A percentile compares a stretch with the other conserved stretches of the same genome.
These are phyloP conservation scores for Macrolepiota albuminosa DNA, from an alignment of 768 basidiomycete species.

Conservation along the genomic window DNA sequence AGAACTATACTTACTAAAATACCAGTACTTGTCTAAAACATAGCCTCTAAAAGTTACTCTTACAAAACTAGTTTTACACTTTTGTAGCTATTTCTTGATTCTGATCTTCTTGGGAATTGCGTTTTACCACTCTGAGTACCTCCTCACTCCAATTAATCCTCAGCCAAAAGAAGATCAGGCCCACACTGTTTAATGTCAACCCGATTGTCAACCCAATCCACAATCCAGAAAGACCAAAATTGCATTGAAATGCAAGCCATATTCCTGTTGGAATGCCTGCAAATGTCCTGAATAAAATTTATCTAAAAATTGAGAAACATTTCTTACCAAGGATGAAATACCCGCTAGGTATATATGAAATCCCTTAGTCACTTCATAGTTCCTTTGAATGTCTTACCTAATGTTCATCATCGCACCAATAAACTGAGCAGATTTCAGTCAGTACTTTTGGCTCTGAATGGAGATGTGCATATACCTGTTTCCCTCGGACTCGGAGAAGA, in stretches of 20 bases:
- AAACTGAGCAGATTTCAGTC: slow-evolving; percentile 32
- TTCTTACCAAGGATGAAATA: slow-evolving; percentile 2
- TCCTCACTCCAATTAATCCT: slow-evolving; percentile 10
- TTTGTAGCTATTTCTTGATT: not conserved
- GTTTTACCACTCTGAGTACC: slow-evolving; percentile 3
- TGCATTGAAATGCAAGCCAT: slow-evolving; percentile 6
- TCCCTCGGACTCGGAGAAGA: slow-evolving; percentile 77
- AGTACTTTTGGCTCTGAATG: not conserved
- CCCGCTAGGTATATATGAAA: not conserved
- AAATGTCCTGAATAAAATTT: not conserved
- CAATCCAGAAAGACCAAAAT: slow-evolving; percentile 7
- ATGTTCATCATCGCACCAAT: slow-evolving; percentile 75
- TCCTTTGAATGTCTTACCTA: slow-evolving; percentile 32
- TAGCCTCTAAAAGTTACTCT: no score
- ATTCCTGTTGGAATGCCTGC: slow-evolving; percentile 4
- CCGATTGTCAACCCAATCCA: slow-evolving; percentile 11
- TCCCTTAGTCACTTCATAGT: not conserved
- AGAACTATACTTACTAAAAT: no score
- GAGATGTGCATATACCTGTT: slow-evolving; percentile 42
- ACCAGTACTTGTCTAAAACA: no score
- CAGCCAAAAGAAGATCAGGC: not conserved
- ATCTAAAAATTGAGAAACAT: not conserved
- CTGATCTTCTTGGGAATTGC: slow-evolving; percentile 2
- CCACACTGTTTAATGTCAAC: not conserved
- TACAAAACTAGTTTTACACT: not conserved